Evolutionary conservation across 2,329 filamentous ascomycete species (phyloP).

Genomic region (Emergomyces orientalis): DNA sequence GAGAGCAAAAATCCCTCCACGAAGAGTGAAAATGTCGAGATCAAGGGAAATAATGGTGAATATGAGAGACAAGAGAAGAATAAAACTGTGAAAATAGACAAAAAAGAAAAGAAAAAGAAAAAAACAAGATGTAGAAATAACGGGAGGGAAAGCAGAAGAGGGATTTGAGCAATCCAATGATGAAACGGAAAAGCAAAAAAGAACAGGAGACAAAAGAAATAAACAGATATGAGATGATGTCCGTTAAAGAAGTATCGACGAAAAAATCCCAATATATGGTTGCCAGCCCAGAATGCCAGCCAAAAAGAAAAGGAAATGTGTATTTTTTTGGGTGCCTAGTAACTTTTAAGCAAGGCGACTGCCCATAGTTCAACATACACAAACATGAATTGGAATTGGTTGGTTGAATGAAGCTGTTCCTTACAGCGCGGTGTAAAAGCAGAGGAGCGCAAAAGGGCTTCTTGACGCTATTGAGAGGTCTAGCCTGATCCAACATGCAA

Average conservation of each 20-base stretch:
- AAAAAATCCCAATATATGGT: conserved; percentile 1
- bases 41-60: conserved; percentile 4
- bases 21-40: conserved; percentile 8
- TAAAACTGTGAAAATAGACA: conserved; percentile 9
- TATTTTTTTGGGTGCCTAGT: not conserved
- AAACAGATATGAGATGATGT: conserved; percentile 5
- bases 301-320: not conserved
- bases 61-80: conserved; percentile 10
- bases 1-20: not conserved
- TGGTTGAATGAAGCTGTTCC: not conserved
- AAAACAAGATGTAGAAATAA: conserved; percentile 10
- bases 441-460: not conserved
- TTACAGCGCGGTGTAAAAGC: not conserved
- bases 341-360: not conserved
- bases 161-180: not conserved
- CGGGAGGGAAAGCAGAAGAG: conserved; percentile 1
- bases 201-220: conserved; percentile 7
- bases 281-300: not conserved
- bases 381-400: not conserved
- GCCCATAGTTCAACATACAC: not conserved
- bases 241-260: not conserved
- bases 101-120: conserved; percentile 13
- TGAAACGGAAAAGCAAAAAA: conserved; percentile 6
- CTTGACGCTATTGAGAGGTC: not conserved
- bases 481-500: not conserved